phyloP scores from a whole-genome alignment of 192 early-diverging fungal species.

The Coemansia sp. region DNA sequence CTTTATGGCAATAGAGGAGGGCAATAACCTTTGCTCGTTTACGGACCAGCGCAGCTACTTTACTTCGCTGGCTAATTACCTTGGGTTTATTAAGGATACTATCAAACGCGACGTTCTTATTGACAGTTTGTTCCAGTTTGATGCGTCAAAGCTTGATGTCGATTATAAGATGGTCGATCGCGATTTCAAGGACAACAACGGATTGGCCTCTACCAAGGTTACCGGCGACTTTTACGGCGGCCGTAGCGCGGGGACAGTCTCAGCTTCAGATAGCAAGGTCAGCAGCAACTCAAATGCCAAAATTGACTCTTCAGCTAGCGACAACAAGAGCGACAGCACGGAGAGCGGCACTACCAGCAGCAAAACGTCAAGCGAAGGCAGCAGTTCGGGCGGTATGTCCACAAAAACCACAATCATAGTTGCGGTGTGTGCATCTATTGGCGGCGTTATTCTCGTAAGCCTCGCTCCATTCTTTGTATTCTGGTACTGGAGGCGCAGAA shows the following conservation, averaged over 20 bases:
- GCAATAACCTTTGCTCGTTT: constrained; percentile 7
- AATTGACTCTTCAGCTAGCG: not conserved
- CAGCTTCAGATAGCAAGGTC: too few species aligned
- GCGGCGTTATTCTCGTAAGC: too few species aligned
- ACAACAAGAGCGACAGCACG: too few species aligned
- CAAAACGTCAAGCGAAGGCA: too few species aligned
- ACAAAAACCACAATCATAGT: too few species aligned
- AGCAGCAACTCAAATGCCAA: not conserved
- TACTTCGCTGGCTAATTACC: not conserved
- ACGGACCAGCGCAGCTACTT: constrained; percentile 4
- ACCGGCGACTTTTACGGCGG: not conserved
- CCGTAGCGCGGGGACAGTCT: too few species aligned
- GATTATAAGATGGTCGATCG: not conserved
- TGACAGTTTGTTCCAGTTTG: not conserved
- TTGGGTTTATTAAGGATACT: not conserved
- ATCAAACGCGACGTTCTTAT: not conserved
- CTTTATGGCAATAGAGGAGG: constrained; percentile 6
- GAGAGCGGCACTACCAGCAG: too few species aligned
- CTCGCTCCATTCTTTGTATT: too few species aligned
- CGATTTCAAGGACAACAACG: not conserved
- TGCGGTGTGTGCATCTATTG: too few species aligned
- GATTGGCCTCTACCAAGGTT: not conserved
- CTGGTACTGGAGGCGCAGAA: not conserved
- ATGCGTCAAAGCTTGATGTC: not conserved
- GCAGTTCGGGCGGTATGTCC: not conserved